phyloP scores from a whole-genome alignment of 1,284 basidiomycete genomes.

The Coniferiporia sulphurascens region DNA sequence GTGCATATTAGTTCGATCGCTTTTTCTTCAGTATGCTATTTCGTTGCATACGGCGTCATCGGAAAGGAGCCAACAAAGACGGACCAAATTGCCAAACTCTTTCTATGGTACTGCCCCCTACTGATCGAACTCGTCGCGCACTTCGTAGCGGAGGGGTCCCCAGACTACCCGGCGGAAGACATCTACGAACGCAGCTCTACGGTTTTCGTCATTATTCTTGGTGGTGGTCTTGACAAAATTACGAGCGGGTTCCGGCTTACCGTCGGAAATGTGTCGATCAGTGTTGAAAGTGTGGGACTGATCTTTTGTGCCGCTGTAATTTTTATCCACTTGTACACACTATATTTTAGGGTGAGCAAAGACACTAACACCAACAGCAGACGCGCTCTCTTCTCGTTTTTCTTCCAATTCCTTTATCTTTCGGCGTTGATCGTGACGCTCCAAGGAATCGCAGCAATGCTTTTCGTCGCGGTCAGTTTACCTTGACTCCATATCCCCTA shows the following conservation, averaged over 20 bases:
- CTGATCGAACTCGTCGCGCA: constrained; percentile 17
- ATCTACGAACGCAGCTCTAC: constrained; percentile 17
- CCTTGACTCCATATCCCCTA: neutral
- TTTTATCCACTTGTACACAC: constrained; percentile 13
- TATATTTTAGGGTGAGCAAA: constrained; percentile 16
- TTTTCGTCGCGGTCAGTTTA: constrained; percentile 7
- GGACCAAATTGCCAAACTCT: constrained; percentile 15
- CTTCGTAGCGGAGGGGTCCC: constrained; percentile 11
- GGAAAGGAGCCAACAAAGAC: constrained; percentile 10
- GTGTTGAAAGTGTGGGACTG: constrained; percentile 6
- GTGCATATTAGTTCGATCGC: constrained; percentile 18
- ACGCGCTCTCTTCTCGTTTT: constrained; percentile 12
- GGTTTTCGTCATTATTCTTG: constrained; percentile 18
- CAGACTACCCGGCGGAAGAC: constrained; percentile 14
- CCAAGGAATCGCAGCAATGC: constrained; percentile 15
- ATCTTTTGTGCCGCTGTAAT: constrained; percentile 17
- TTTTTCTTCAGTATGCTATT: constrained; percentile 18
- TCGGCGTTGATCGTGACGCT: constrained; percentile 16
- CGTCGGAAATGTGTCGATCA: constrained; percentile 17
- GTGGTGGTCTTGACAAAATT: constrained; percentile 19
- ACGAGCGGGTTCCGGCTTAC: constrained; percentile 19
- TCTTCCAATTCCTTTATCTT: constrained; percentile 15
- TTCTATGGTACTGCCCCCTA: constrained; percentile 20
- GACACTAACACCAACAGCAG: constrained; percentile 9
- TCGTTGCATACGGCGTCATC: constrained; percentile 15